phyloP scores from a whole-genome alignment of 2,329 filamentous ascomycete genomes.

The Cladosporium velox region DNA sequence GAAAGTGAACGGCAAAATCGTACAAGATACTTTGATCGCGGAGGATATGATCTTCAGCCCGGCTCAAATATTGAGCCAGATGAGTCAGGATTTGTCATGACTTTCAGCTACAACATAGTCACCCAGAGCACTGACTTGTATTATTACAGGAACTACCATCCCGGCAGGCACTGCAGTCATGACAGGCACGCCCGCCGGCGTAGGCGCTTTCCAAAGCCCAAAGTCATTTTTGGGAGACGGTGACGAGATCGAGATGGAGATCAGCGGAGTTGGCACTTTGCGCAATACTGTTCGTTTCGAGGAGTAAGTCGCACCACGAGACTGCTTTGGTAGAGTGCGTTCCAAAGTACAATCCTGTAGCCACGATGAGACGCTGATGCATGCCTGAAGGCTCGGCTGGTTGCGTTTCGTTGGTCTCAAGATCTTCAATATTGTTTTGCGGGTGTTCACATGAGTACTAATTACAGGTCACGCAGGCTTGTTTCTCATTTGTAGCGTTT shows the following conservation, averaged over 20 bases:
- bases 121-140: slow-evolving; percentile 36
- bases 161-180: slow-evolving; percentile 45
- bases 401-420: background rate
- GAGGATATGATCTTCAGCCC: background rate
- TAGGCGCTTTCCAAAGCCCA: slow-evolving; percentile 37
- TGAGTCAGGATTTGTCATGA: slow-evolving; percentile 48
- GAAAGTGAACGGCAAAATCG: slow-evolving; percentile 50
- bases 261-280: slow-evolving; percentile 46
- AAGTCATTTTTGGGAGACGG: slow-evolving; percentile 27
- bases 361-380: background rate
- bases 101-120: slow-evolving; percentile 15
- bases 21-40: slow-evolving; percentile 48
- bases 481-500: background rate
- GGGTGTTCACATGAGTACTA: background rate
- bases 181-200: slow-evolving; percentile 48
- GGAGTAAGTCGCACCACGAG: background rate
- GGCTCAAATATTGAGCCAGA: slow-evolving; percentile 16
- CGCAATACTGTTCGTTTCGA: slow-evolving; percentile 34
- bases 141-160: background rate
- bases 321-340: background rate
- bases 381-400: background rate
- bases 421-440: background rate
- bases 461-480: background rate
- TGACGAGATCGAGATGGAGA: slow-evolving; percentile 39
- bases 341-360: background rate